Evolutionary conservation across 2,329 filamentous ascomycete genomes (phyloP).

Genomic region (Apiospora kogelbergensis): DNA sequence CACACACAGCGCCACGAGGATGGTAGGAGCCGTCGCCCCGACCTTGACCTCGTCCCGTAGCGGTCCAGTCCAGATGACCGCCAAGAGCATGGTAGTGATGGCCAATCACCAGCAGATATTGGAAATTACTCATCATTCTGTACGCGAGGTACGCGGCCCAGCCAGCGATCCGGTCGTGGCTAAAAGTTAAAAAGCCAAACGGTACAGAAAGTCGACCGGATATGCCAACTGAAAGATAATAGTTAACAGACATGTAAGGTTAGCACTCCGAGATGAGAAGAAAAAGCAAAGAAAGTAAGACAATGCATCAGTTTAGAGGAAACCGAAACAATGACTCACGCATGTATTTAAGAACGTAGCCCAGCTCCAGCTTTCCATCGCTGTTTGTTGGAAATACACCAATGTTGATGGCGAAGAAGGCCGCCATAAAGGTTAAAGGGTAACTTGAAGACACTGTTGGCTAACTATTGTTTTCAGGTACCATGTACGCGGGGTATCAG

Average conservation of each 20-base stretch:
- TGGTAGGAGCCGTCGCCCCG: not conserved
- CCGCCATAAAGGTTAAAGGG: not conserved
- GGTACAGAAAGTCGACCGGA: conserved; percentile 22
- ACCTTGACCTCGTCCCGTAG: not conserved
- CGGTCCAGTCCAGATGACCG: not conserved
- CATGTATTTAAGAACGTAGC: not conserved
- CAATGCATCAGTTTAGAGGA: too few relatives aligned
- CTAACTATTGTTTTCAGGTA: too few relatives aligned
- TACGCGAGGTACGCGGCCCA: not conserved
- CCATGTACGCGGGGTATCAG: too few relatives aligned
- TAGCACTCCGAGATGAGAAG: too few relatives aligned
- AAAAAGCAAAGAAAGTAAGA: too few relatives aligned
- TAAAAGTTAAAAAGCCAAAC: conserved; percentile 25
- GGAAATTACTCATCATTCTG: not conserved
- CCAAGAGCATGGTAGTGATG: not conserved
- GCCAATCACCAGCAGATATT: not conserved
- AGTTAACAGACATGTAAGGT: too few relatives aligned
- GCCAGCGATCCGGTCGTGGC: not conserved
- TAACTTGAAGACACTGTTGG: not conserved
- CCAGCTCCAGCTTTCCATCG: not conserved
- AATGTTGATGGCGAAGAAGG: not conserved
- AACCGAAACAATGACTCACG: not conserved
- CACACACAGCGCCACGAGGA: not conserved
- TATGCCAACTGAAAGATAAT: conserved; percentile 11
- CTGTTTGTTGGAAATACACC: not conserved